Evolutionary conservation across 768 basidiomycete species (phyloP).

Genomic region (Tubosaeta sp.): DNA sequence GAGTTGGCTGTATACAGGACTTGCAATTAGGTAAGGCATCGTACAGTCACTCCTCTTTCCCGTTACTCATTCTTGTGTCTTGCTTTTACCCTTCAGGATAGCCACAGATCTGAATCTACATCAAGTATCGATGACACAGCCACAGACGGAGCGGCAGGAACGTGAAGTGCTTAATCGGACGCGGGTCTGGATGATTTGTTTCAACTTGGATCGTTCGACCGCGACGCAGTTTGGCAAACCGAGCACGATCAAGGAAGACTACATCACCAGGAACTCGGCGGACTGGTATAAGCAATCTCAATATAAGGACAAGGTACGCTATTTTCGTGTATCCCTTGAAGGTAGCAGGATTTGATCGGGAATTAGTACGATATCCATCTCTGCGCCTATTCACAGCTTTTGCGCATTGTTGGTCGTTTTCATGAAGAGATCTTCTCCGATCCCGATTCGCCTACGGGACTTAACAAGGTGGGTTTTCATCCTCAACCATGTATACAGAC

Average conservation of each 20-base stretch:
- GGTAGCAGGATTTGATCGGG: neutral
- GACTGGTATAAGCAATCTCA: conserved; percentile 74
- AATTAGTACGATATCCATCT: conserved; percentile 69
- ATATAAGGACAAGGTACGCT: conserved; percentile 51
- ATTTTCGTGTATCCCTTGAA: conserved; percentile 3
- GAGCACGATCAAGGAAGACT: conserved; percentile 83
- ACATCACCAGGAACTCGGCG: conserved; percentile 63
- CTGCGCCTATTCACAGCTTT: conserved; percentile 65
- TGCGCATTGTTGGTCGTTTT: conserved; percentile 69
- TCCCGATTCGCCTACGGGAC: conserved; percentile 57
- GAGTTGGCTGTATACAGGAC: conserved; percentile 84
- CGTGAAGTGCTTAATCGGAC: conserved; percentile 82
- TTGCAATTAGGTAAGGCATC: conserved; percentile 63
- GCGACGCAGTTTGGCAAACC: conserved; percentile 90
- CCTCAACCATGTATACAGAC: neutral
- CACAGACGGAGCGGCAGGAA: conserved; percentile 70
- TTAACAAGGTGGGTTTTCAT: conserved; percentile 52
- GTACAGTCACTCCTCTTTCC: neutral
- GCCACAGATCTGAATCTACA: conserved; percentile 89
- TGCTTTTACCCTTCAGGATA: conserved; percentile 43
- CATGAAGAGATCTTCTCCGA: conserved; percentile 77
- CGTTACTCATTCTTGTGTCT: neutral
- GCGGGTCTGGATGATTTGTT: conserved; percentile 89
- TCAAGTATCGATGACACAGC: conserved; percentile 53
- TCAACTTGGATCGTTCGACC: conserved; percentile 82